Conservation (phyloP, 495 filamentous ascomycete genomes). For the Hypomontagnella submonticulosa region DNA sequence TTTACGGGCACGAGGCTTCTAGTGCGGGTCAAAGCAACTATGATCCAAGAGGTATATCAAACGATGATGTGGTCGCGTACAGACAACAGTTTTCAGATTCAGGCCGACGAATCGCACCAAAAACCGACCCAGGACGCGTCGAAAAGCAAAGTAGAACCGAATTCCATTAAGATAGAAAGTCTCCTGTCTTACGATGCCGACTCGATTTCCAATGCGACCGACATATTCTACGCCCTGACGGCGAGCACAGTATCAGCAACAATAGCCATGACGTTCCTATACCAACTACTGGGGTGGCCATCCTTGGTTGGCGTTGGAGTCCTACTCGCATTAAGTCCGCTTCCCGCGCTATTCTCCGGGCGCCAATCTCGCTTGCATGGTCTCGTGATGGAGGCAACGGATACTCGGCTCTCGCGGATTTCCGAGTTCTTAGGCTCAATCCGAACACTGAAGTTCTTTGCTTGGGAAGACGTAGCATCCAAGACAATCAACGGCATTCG, state of each 20-base stretch:
- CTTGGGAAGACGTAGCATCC: slow-evolving; percentile 48
- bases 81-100: slow-evolving; percentile 1
- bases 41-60: slow-evolving; percentile 52
- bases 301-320: slow-evolving; percentile 47
- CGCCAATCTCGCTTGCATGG: slow-evolving; percentile 46
- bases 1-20: slow-evolving; percentile 49
- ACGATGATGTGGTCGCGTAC: slow-evolving; percentile 43
- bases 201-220: slow-evolving; percentile 47
- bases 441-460: slow-evolving; percentile 52
- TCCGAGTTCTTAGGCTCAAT: slow-evolving; percentile 50
- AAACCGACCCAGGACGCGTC: slow-evolving; percentile 13
- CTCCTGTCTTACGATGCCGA: slow-evolving; percentile 52
- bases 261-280: slow-evolving; percentile 48
- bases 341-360: slow-evolving; percentile 45
- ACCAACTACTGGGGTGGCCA: slow-evolving; percentile 50
- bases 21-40: slow-evolving; percentile 46
- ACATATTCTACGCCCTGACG: slow-evolving; percentile 45
- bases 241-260: slow-evolving; percentile 40
- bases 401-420: slow-evolving; percentile 48
- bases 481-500: slow-evolving; percentile 79
- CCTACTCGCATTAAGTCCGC: slow-evolving; percentile 43
- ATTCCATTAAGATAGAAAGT: slow-evolving; percentile 44
- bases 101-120: neutral
- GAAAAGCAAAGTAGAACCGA: slow-evolving; percentile 36
- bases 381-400: slow-evolving; percentile 48